phyloP scores from a whole-genome alignment of 306 rosid genomes.

The Chamaecrista fasciculata region DNA sequence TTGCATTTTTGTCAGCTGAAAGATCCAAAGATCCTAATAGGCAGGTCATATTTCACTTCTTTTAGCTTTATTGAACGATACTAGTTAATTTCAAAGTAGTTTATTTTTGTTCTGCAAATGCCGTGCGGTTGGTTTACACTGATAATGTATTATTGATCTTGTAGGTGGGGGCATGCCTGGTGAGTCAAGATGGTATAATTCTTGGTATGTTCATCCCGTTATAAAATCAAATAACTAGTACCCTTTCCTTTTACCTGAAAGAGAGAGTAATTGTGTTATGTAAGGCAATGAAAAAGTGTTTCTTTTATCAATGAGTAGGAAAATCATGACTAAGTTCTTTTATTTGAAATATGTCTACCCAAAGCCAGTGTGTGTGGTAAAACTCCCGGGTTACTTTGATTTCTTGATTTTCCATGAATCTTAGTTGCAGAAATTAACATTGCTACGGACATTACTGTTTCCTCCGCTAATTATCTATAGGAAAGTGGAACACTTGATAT shows the following conservation, averaged over 20 bases:
- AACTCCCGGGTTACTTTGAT: background rate
- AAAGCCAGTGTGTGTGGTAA: background rate
- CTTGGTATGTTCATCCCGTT: constrained; percentile 57
- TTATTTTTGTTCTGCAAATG: background rate
- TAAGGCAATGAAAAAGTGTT: background rate
- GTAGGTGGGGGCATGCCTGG: constrained; percentile 96
- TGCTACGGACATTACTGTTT: background rate
- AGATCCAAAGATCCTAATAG: constrained; percentile 95
- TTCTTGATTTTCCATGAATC: background rate
- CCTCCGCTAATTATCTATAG: background rate
- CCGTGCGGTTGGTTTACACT: background rate
- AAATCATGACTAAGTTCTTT: background rate
- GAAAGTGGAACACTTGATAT: background rate
- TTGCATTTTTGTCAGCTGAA: constrained; percentile 94
- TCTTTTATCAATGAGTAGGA: background rate
- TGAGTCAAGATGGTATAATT: constrained; percentile 78
- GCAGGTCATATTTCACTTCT: constrained; percentile 61
- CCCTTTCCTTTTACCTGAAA: background rate
- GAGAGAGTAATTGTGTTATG: background rate
- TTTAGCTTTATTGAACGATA: background rate
- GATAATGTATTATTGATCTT: constrained; percentile 16
- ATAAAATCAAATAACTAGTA: background rate
- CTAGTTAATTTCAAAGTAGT: background rate
- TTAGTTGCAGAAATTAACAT: background rate
- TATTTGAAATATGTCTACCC: background rate